Evolutionary conservation across 352 stramenopile genomes (phyloP), one percentile per base, ranked within the genome.

Genomic region (Phytophthora pisi): DNA sequence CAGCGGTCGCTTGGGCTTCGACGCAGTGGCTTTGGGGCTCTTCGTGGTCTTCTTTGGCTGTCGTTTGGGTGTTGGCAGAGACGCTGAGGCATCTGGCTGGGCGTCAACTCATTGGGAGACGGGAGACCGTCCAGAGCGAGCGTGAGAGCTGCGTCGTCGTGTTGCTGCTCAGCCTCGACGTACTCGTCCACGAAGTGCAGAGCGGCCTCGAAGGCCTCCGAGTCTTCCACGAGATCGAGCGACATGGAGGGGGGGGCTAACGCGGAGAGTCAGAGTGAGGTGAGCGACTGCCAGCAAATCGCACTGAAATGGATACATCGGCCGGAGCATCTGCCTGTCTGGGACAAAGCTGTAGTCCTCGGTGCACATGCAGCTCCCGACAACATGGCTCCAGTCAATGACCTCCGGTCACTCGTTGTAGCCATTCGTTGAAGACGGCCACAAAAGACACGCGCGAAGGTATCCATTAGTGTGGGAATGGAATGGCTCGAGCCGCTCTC

Each of bases 121-220:
- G 66, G 60, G 18, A 72, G 62, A 47, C 36, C 62, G 13, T 63
- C 67, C 26, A 75, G 45, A 16, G 57, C 57, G 36, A 64, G 57
- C 0, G 36, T 15, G 24, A 64, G 62, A 7, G 45, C 36, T 1
- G 20, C 61, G n/a, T 63, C 57, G 1, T 56, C 51, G 3, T 24
- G 16, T 20, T 10, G 45, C 15, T 18, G 51, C 1, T 58, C n/a
- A 2, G 45, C 6, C 2, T 36, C 56, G 2, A 36, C 57, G 43
- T 64, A 79, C 51, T 69, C 66, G 50, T 81, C 73, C 43, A 81
- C 66, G 40, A 81, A 77, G 54, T 65, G 52, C 46, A 81, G 58
- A 13, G 70, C 73, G 15, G 70, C 73, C 42, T 74, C 57, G 36
- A 81, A 70, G n/a, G 63, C 50, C 38, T 69, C 66, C 8, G 55